Base-by-base conservation (phyloP, 2,329 filamentous ascomycete genomes). In the Pseudocercospora fijiensis region DNA sequence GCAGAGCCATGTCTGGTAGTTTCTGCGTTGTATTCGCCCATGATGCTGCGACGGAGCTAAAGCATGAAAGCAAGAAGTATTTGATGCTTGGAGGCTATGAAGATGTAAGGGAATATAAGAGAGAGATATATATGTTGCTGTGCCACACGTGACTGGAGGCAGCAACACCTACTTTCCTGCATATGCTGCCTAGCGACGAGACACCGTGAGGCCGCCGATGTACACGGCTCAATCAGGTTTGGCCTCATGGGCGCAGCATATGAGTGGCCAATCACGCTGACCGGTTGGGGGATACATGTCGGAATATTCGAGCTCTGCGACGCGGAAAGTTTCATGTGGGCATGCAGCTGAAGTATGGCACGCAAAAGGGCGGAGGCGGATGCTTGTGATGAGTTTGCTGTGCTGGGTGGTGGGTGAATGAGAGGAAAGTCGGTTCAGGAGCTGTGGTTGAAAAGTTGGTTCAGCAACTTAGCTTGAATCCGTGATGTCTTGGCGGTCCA, bases 251-350 rank as follows among this genome's bases (percentile, higher is more conserved):
- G 30, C 11, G 56, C 26, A 30, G 37, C 18, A 41, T 16, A 16
- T 57, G 18, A 57, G 45, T 61, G 58, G 49, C 59, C 59, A 37
- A 61, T 47, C 51, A 57, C 11, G 28, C 9, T 24, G 49, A 61
- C 59, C 51, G 51, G 59, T 57, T 26, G n/a, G 13, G 16, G 41
- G 45, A n/a, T 53, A 53, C 49, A 53, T 53, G 49, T 53, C 24
- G 22, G 22, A 5, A 26, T 13, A 53, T 11, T 13, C 16, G 22
- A n/a, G 49, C 16, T 24, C 13, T 26, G 11, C 7, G 13, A 52
- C 28, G 49, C 26, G 28, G 49, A 52, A 52, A 22, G 18, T 52
- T 27, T 52, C 22, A 10, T 52, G 13, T 52, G 49, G 24, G 11
- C 13, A 16, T 27, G 49, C 24, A 52, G 49, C 49, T 52, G 24